phyloP scores from a whole-genome alignment of 1,284 basidiomycete genomes.

The Chondrostereum purpureum region DNA sequence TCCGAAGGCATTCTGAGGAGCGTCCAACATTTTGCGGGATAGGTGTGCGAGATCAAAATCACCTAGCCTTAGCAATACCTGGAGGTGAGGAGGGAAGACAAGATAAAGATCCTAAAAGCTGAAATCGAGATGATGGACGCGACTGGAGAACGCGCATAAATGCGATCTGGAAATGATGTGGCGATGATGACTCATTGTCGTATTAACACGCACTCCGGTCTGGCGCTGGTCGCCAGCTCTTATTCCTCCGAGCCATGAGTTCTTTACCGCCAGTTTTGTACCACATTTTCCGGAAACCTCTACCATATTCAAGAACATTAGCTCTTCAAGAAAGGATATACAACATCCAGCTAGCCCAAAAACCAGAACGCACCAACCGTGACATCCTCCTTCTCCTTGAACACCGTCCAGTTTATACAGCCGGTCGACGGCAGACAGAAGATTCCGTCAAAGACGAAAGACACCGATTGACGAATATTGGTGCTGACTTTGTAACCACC shows the following conservation, averaged over 20 bases:
- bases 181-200: no score
- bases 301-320: slow-evolving; percentile 69
- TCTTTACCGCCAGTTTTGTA: slow-evolving; percentile 62
- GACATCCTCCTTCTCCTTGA: slow-evolving; percentile 72
- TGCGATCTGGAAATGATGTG: no score
- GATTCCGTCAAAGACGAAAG: slow-evolving; percentile 62
- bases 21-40: no score
- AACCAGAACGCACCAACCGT: slow-evolving; percentile 39
- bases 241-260: not conserved
- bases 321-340: slow-evolving; percentile 68
- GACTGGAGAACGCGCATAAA: no score
- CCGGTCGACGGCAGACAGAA: slow-evolving; percentile 77
- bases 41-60: no score
- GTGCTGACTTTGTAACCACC: slow-evolving; percentile 84
- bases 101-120: no score
- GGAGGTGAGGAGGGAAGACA: no score
- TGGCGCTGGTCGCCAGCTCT: not conserved
- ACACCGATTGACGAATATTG: slow-evolving; percentile 60
- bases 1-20: no score
- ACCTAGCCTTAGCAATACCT: no score
- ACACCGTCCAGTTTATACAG: slow-evolving; percentile 92
- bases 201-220: no score
- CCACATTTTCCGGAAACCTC: slow-evolving; percentile 66
- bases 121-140: no score
- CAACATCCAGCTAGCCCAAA: slow-evolving; percentile 48